phyloP scores from a whole-genome alignment of 768 basidiomycete genomes.

The Leccinum arenicola region DNA sequence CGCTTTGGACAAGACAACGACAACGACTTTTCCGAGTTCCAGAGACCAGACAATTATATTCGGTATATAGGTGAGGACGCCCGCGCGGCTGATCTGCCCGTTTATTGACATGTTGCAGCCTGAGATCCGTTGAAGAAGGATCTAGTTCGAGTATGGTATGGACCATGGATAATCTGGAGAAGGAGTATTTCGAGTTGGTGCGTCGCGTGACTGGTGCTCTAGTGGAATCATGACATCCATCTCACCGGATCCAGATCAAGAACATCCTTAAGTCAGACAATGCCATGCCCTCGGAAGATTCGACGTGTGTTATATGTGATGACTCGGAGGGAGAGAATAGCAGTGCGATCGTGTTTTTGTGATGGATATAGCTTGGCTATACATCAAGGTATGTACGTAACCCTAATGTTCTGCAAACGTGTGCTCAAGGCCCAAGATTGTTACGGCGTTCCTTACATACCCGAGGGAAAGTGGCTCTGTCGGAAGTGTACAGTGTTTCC shows the following conservation, averaged over 20 bases:
- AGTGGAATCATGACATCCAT: slow-evolving; percentile 3
- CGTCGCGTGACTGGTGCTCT: slow-evolving; percentile 23
- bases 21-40: slow-evolving; percentile 69
- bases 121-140: slow-evolving; percentile 95
- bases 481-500: slow-evolving; percentile 98
- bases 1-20: slow-evolving; percentile 48
- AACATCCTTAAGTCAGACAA: slow-evolving; percentile 87
- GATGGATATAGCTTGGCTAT: slow-evolving; percentile 99
- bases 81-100: neutral
- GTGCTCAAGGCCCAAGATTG: slow-evolving; percentile 62
- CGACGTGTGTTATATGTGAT: slow-evolving; percentile 95
- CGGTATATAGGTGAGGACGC: slow-evolving; percentile 74
- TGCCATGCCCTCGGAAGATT: slow-evolving; percentile 90
- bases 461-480: slow-evolving; percentile 99
- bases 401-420: neutral
- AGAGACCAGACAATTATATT: slow-evolving; percentile 82
- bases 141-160: slow-evolving; percentile 98
- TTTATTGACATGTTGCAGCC: slow-evolving; percentile 13
- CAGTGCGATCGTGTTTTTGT: slow-evolving; percentile 99
- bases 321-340: slow-evolving; percentile 98
- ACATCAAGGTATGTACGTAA: slow-evolving; percentile 80
- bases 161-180: slow-evolving; percentile 97
- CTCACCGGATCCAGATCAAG: slow-evolving; percentile 63
- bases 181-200: slow-evolving; percentile 98
- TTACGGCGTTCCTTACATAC: slow-evolving; percentile 98